phyloP scores from a whole-genome alignment of 345 rosid genomes.

The Populus euphratica region DNA sequence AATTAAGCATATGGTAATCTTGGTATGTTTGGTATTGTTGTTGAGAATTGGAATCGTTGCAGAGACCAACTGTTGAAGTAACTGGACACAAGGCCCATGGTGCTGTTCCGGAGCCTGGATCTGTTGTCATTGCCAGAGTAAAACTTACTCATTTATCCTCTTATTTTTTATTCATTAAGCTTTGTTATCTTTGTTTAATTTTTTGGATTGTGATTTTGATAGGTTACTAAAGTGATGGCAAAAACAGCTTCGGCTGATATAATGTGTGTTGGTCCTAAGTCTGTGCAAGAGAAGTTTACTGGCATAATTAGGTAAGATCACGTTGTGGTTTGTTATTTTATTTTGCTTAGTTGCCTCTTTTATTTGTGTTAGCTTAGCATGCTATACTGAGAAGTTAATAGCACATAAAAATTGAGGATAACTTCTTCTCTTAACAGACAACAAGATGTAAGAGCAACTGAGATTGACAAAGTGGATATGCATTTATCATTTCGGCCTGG shows the following conservation, averaged over 20 bases:
- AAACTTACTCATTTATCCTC: slow-evolving; percentile 23
- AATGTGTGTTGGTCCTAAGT: slow-evolving; percentile 77
- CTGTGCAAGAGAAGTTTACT: slow-evolving; percentile 74
- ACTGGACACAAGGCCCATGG: slow-evolving; percentile 81
- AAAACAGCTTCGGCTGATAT: slow-evolving; percentile 73
- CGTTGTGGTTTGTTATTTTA: no score
- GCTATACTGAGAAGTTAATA: not conserved
- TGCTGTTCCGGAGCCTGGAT: slow-evolving; percentile 78
- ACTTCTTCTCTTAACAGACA: slow-evolving; percentile 45
- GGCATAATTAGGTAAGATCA: slow-evolving; percentile 62
- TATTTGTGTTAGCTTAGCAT: not conserved
- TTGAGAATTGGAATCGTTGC: slow-evolving; percentile 10
- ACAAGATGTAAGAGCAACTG: slow-evolving; percentile 91
- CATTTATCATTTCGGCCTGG: slow-evolving; percentile 76
- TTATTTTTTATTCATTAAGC: not conserved
- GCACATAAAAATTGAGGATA: not conserved
- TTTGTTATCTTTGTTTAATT: not conserved
- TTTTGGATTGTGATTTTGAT: slow-evolving; percentile 10
- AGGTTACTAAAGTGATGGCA: slow-evolving; percentile 90
- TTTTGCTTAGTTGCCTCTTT: not conserved
- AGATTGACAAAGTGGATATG: slow-evolving; percentile 92
- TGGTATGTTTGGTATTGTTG: not conserved
- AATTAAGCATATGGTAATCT: not conserved
- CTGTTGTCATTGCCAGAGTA: slow-evolving; percentile 75
- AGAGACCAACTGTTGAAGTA: slow-evolving; percentile 82